These are phyloP conservation scores for Lichina pygmaea DNA, from an alignment of 495 filamentous ascomycete genomes.

Conservation along the genomic window DNA sequence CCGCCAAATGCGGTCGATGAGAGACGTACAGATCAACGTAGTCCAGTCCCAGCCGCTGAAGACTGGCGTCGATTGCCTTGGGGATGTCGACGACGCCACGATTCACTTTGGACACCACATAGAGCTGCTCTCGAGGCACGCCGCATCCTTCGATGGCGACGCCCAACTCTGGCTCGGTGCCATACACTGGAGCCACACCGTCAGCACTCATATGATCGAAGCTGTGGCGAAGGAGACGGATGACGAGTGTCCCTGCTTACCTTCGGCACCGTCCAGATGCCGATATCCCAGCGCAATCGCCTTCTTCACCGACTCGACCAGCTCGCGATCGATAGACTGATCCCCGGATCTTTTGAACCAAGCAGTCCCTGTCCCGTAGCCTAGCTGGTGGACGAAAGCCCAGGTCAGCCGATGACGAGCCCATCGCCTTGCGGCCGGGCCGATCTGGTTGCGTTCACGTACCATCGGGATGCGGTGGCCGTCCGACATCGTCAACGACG, in stretches of 20 bases:
- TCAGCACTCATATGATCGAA: not conserved
- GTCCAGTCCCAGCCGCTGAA: conserved; percentile 46
- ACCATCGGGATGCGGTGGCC: conserved; percentile 49
- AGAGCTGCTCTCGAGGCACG: conserved; percentile 39
- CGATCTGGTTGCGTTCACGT: conserved; percentile 6
- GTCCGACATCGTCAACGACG: conserved; percentile 19
- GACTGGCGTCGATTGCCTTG: conserved; percentile 35
- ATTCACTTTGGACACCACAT: conserved; percentile 49
- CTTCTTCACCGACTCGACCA: conserved; percentile 32
- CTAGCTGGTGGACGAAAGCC: conserved; percentile 21
- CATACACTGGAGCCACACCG: conserved; percentile 27
- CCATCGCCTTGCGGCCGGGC: not conserved
- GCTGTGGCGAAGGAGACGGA: not conserved
- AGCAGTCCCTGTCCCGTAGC: conserved; percentile 41
- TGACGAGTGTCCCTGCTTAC: conserved; percentile 6
- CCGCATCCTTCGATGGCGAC: conserved; percentile 40
- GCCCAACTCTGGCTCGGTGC: conserved; percentile 55
- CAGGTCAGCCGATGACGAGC: not conserved
- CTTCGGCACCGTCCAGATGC: conserved; percentile 59
- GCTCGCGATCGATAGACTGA: conserved; percentile 16
- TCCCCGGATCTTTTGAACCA: conserved; percentile 21
- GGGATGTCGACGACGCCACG: conserved; percentile 32
- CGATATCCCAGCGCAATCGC: conserved; percentile 45
- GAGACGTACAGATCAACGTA: conserved; percentile 47
- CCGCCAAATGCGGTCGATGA: not conserved